These are phyloP conservation scores for Trypanosoma platydactyli DNA, from an alignment of 208 protist genomes.

Conservation along the genomic window DNA sequence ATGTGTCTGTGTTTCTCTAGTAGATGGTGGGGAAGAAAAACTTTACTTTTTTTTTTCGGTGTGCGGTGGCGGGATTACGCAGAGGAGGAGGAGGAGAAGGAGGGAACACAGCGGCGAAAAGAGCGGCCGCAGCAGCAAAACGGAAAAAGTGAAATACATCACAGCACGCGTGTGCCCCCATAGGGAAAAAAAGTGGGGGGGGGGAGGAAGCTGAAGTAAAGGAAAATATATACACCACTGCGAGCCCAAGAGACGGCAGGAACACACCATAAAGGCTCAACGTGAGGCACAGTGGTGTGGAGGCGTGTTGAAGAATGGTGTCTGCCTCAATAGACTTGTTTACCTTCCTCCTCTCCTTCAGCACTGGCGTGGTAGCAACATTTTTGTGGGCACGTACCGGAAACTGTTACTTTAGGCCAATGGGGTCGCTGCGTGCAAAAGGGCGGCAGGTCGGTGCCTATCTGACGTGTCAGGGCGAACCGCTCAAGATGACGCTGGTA, in stretches of 20 bases:
- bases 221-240: too few species aligned
- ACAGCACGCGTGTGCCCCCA: not conserved
- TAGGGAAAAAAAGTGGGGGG: not conserved
- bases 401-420: not conserved
- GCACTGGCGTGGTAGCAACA: conserved; percentile 28
- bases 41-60: conserved; percentile 2
- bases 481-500: conserved; percentile 92
- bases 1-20: too few species aligned
- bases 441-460: conserved; percentile 12
- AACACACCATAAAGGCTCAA: too few species aligned
- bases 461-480: conserved; percentile 35
- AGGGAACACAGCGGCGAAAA: too few species aligned
- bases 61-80: not conserved
- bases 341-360: conserved; percentile 37
- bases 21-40: not conserved
- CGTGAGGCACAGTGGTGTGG: too few species aligned
- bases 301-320: not conserved
- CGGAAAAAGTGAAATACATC: too few species aligned
- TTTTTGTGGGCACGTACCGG: conserved; percentile 20
- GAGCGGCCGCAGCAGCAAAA: too few species aligned
- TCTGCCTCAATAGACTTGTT: conserved; percentile 1
- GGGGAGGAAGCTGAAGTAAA: not conserved
- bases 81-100: not conserved
- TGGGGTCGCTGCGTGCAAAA: conserved; percentile 6
- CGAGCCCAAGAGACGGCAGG: too few species aligned